Conservation (phyloP, 495 filamentous ascomycete genomes). For the Rusavskia elegans region DNA sequence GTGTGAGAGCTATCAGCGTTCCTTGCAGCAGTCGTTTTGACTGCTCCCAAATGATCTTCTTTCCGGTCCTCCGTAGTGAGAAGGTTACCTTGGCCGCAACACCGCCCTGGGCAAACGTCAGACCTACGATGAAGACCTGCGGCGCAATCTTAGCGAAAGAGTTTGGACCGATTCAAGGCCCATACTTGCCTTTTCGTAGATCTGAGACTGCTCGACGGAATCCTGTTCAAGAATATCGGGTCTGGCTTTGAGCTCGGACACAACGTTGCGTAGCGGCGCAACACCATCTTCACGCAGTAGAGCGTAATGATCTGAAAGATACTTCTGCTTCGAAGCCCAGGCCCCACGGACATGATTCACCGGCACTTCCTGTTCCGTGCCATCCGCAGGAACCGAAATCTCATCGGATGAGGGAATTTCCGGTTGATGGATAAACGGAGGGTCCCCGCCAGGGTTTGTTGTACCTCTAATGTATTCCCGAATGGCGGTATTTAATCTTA, state of each 20-base stretch:
- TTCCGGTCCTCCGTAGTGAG: conserved; percentile 47
- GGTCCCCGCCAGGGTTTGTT: neutral
- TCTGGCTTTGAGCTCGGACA: conserved; percentile 28
- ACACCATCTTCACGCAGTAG: conserved; percentile 50
- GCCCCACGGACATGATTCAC: conserved; percentile 17
- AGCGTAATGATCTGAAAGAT: conserved; percentile 47
- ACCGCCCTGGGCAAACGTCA: conserved; percentile 46
- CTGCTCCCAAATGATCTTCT: conserved; percentile 61
- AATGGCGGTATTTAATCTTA: conserved; percentile 12
- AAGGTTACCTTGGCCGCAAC: conserved; percentile 55
- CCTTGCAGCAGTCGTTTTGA: conserved; percentile 58
- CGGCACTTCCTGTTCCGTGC: conserved; percentile 2
- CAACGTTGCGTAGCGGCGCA: conserved; percentile 41
- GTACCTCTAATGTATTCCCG: conserved; percentile 19
- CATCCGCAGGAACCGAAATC: conserved; percentile 17
- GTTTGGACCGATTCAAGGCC: neutral
- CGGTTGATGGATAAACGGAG: conserved; percentile 10
- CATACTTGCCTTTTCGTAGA: conserved; percentile 59
- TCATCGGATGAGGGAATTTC: conserved; percentile 31
- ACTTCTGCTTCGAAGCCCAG: conserved; percentile 33
- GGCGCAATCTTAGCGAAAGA: neutral
- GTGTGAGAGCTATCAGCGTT: conserved; percentile 53
- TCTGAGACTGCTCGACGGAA: conserved; percentile 31
- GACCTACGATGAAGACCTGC: conserved; percentile 49
- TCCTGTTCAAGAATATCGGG: conserved; percentile 30